A percentile compares a stretch with the other conserved stretches of the same genome.
Conservation (phyloP, 257 asterid genomes). For the Solanum pennellii region DNA sequence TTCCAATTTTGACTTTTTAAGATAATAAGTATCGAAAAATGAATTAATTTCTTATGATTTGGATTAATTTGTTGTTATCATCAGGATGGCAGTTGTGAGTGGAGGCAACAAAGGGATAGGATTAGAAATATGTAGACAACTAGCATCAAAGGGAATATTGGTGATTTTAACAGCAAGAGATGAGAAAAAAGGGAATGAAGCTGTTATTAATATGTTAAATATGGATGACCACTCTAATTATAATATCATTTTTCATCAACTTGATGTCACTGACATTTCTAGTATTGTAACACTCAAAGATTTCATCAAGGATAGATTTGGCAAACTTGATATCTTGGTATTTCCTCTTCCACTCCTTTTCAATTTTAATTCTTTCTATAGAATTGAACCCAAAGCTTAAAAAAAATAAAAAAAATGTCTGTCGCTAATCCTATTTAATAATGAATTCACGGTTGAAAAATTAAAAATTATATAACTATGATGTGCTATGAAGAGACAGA, state of each 20-base stretch:
- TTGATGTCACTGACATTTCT: slow-evolving; percentile 28
- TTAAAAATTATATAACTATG: background rate
- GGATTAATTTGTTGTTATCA: background rate
- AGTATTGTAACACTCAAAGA: slow-evolving; percentile 22
- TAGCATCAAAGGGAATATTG: slow-evolving; percentile 24
- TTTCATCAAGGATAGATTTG: slow-evolving; percentile 22
- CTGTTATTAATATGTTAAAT: slow-evolving; percentile 20
- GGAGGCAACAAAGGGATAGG: slow-evolving; percentile 47
- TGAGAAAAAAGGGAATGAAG: slow-evolving; percentile 27
- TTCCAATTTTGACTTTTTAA: background rate
- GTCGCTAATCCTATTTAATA: background rate
- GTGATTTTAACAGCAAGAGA: slow-evolving; percentile 39
- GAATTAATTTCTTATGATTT: background rate
- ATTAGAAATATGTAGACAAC: slow-evolving; percentile 25
- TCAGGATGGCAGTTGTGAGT: slow-evolving; percentile 40
- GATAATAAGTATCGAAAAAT: background rate
- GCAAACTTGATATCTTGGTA: slow-evolving; percentile 48
- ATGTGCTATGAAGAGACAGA: too few relatives aligned
- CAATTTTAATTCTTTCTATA: background rate
- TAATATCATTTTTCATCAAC: slow-evolving; percentile 34
- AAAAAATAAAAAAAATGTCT: background rate
- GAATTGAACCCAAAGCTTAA: background rate
- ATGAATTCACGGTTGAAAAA: background rate
- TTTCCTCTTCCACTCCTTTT: background rate
- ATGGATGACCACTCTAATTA: background rate